A percentile compares a stretch with the other conserved stretches of the same genome.
These are phyloP conservation scores for Tripidium arundinaceum DNA, from an alignment of 202 grass and related monocot species.

Conservation along the genomic window DNA sequence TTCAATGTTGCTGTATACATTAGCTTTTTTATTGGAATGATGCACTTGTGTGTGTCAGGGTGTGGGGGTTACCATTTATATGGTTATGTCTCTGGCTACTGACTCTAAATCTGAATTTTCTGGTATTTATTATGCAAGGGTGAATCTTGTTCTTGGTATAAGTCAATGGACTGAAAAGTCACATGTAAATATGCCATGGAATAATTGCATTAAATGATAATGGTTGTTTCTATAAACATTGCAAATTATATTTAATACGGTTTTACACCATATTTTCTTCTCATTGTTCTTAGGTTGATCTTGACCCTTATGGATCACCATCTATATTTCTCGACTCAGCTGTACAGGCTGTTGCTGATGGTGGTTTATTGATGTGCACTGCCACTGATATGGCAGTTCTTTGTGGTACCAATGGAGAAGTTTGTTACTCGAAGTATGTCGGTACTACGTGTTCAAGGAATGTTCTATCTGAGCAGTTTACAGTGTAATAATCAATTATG, in stretches of 20 bases:
- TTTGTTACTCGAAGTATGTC: constrained; percentile 90
- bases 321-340: constrained; percentile 90
- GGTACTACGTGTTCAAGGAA: background rate
- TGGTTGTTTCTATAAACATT: constrained; percentile 3
- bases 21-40: background rate
- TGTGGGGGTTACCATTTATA: background rate
- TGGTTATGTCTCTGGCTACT: background rate
- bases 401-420: constrained; percentile 80
- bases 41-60: background rate
- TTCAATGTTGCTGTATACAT: background rate
- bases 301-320: constrained; percentile 92
- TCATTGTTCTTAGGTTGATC: constrained; percentile 63
- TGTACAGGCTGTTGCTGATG: constrained; percentile 81
- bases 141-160: background rate
- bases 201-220: constrained; percentile 6
- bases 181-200: constrained; percentile 8
- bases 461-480: constrained; percentile 5
- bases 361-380: constrained; percentile 87
- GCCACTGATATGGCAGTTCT: constrained; percentile 97
- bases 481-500: constrained; percentile 30
- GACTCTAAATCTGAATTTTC: constrained; percentile 7
- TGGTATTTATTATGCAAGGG: constrained; percentile 4
- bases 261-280: background rate
- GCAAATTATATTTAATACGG: background rate
- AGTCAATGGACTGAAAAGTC: background rate